Evolutionary conservation across 129 eudicot species (phyloP), one percentile per base, ranked within the genome.

Genomic region (Escallonia rubra): DNA sequence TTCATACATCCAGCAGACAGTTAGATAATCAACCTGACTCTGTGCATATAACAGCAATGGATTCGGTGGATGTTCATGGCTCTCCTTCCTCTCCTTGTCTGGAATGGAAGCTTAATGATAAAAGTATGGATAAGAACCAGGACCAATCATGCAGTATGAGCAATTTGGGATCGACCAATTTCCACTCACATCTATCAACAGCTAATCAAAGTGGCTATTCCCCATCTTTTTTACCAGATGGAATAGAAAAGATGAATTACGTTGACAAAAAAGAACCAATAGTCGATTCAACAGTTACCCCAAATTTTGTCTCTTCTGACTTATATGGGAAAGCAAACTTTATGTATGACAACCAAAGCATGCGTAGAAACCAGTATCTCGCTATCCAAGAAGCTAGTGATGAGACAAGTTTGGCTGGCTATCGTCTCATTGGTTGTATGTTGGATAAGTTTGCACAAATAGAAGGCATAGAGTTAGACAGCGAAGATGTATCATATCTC

Each of bases 371-470:
- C 54, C 58, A 63, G 47, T 88, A 83, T 69, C 83, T 88, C 65
- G 78, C 67, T 55, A 67, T 88, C 61, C 97, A 91, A 76, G 81
- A 72, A 77, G 96, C 86, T 66, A 74, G 94, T 83, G 97, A 88
- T 42, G 70, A 72, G 42, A 82, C 88, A 46, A 88, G 96, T 76
- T 63, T 83, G 78, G 78, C 75, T 60, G 90, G 85, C 3, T 85
- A 83, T 77, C 65, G 72, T 67, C 69, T 83, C 43, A 73, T 88
- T 70, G 97, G 96, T 47, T 57, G 59, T 66, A 42, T 85, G 72
- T 72, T 88, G 84, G 64, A 68, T 57, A 75, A 75, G 56, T 80
- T 87, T 68, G 90, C 88, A n/a, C 74, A 78, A 53, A 64, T 42
- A 10, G 82, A 83, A 53, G 85, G 79, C 68, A 59, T 81, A 40